Percentiles rank a stretch among this genome's conserved stretches.
These are phyloP conservation scores for Mucor saturninus DNA, from an alignment of 371 early-diverging fungal species.

Conservation along the genomic window DNA sequence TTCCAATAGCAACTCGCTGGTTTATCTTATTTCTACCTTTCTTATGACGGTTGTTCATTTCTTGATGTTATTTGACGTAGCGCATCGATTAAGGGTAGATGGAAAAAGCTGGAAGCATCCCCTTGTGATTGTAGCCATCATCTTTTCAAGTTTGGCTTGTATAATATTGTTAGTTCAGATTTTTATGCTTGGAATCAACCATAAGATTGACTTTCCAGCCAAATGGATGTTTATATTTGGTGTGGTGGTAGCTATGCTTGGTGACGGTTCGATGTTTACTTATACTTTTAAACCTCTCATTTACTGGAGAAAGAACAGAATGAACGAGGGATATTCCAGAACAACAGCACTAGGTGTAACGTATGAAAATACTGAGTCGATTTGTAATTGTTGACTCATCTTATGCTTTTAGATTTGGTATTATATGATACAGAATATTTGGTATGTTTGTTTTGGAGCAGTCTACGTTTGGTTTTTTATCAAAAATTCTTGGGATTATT, in stretches of 20 bases:
- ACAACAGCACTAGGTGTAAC: conserved; percentile 28
- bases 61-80: conserved; percentile 23
- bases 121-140: conserved; percentile 11
- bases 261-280: conserved; percentile 11
- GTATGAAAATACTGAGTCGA: too few relatives aligned
- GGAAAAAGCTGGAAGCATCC: conserved; percentile 17
- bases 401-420: conserved; percentile 23
- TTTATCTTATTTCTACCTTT: conserved; percentile 13
- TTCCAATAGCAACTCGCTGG: conserved; percentile 7
- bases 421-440: conserved; percentile 18
- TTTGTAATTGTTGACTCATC: background rate
- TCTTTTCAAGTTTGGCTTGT: conserved; percentile 9
- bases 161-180: conserved; percentile 9
- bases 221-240: conserved; percentile 13
- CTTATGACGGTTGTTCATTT: conserved; percentile 20
- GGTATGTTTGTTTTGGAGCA: conserved; percentile 17
- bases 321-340: conserved; percentile 11
- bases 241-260: conserved; percentile 11
- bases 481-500: conserved; percentile 13
- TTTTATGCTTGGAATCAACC: conserved; percentile 5
- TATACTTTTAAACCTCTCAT: conserved; percentile 27
- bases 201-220: background rate
- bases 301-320: conserved; percentile 19
- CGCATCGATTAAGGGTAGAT: conserved; percentile 12
- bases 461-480: conserved; percentile 30